Evolutionary conservation across 208 protist genomes (phyloP).

Genomic region (Crithidia expoeki): DNA sequence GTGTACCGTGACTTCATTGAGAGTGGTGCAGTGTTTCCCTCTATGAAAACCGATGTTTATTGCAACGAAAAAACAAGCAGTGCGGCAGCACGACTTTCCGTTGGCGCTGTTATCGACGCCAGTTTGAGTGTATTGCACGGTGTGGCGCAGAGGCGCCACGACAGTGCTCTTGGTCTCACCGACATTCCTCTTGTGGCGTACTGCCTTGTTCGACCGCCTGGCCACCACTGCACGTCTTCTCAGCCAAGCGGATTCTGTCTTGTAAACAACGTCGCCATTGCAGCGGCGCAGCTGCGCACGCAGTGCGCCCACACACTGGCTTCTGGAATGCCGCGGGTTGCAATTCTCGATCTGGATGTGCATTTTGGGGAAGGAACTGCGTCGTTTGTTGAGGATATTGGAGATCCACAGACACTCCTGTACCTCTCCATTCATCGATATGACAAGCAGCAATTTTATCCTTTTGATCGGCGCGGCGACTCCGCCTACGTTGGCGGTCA

Average conservation of each 20-base stretch:
- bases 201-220: conserved; percentile 89
- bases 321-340: conserved; percentile 44
- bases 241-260: conserved; percentile 87
- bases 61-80: conserved; percentile 71
- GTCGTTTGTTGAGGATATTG: conserved; percentile 77
- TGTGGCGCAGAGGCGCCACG: not conserved
- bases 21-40: conserved; percentile 38
- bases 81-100: conserved; percentile 55
- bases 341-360: conserved; percentile 92
- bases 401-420: conserved; percentile 40
- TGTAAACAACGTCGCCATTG: conserved; percentile 90
- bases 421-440: conserved; percentile 90
- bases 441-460: conserved; percentile 75
- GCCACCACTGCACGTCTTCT: conserved; percentile 83
- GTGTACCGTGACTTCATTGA: conserved; percentile 63
- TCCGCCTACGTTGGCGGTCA: conserved; percentile 49
- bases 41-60: conserved; percentile 79
- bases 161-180: conserved; percentile 6
- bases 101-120: conserved; percentile 72
- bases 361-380: conserved; percentile 94
- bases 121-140: conserved; percentile 38
- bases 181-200: conserved; percentile 53
- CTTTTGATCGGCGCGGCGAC: conserved; percentile 40
- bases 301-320: conserved; percentile 7
- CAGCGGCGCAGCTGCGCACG: conserved; percentile 49